Evolutionary conservation across 139 green algal genomes (phyloP).

Genomic region (Chlorella sp.): DNA sequence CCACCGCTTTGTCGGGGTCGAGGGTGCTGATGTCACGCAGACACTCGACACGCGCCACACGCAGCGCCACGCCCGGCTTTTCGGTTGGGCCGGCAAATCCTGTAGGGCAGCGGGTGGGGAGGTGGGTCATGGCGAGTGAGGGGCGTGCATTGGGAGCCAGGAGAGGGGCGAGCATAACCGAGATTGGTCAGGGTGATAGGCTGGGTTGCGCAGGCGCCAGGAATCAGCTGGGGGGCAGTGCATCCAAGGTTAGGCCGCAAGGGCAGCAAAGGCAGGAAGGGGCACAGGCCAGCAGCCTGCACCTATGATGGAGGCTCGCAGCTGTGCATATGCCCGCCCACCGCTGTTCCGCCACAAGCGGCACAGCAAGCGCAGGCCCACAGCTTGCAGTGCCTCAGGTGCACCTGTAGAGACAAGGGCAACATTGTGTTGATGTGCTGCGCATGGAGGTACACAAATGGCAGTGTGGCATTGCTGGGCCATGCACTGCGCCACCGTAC

Average conservation of each 20-base stretch:
- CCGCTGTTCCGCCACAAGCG: constrained; percentile 50
- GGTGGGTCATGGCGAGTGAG: not conserved
- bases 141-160: not conserved
- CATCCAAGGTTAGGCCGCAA: not conserved
- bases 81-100: constrained; percentile 25
- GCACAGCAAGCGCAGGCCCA: constrained; percentile 54
- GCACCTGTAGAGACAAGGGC: not conserved
- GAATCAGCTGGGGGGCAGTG: too few species aligned
- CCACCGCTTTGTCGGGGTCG: constrained; percentile 44
- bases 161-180: not conserved
- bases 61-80: constrained; percentile 32
- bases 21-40: constrained; percentile 36
- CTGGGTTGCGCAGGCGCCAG: too few species aligned
- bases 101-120: not conserved
- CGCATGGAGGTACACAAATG: not conserved
- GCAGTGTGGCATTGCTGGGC: not conserved
- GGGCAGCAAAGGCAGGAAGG: not conserved
- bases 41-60: constrained; percentile 46
- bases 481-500: too few species aligned
- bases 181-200: too few species aligned
- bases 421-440: not conserved
- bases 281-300: not conserved
- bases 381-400: constrained; percentile 52
- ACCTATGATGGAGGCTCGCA: constrained; percentile 34
- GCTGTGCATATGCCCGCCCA: constrained; percentile 46